phyloP scores from a whole-genome alignment of 2,329 filamentous ascomycete genomes.

The Boeremia lycopersici region DNA sequence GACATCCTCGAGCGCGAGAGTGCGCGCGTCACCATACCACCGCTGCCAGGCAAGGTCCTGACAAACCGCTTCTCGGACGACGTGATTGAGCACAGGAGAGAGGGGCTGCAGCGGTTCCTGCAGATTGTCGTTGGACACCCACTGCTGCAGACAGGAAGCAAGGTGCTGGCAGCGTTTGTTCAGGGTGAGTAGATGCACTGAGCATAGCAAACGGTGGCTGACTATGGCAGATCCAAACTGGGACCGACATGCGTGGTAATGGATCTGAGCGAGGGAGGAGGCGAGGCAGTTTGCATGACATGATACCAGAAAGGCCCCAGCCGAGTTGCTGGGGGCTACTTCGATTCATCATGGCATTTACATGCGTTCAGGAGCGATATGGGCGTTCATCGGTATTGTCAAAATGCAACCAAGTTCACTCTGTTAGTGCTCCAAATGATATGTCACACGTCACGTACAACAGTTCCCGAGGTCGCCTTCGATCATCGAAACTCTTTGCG shows the following conservation, averaged over 20 bases:
- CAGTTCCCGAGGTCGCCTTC: too few relatives aligned
- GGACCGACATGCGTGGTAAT: conserved; percentile 64
- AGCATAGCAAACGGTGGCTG: conserved; percentile 10
- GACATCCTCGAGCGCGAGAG: conserved; percentile 96
- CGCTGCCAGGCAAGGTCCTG: conserved; percentile 95
- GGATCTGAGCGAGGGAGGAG: not conserved
- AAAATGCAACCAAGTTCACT: conserved; percentile 1
- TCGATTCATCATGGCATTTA: conserved; percentile 19
- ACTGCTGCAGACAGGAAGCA: conserved; percentile 94
- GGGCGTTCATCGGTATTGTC: conserved; percentile 22
- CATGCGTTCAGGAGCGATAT: conserved; percentile 32
- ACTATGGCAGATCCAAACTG: conserved; percentile 73
- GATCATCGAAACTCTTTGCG: too few relatives aligned
- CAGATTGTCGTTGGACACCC: conserved; percentile 98
- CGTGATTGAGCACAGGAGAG: conserved; percentile 92
- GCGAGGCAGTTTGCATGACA: not conserved
- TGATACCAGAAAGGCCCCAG: not conserved
- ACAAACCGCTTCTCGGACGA: conserved; percentile 98
- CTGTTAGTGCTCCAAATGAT: too few relatives aligned
- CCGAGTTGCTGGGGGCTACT: not conserved
- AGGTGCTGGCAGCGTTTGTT: conserved; percentile 94
- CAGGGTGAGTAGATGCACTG: conserved; percentile 68
- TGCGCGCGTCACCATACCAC: conserved; percentile 92
- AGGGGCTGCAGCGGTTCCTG: conserved; percentile 91
- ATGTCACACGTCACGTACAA: too few relatives aligned